These are phyloP conservation scores for Mortierella sp. DNA, from an alignment of 371 early-diverging fungal genomes.

Conservation along the genomic window DNA sequence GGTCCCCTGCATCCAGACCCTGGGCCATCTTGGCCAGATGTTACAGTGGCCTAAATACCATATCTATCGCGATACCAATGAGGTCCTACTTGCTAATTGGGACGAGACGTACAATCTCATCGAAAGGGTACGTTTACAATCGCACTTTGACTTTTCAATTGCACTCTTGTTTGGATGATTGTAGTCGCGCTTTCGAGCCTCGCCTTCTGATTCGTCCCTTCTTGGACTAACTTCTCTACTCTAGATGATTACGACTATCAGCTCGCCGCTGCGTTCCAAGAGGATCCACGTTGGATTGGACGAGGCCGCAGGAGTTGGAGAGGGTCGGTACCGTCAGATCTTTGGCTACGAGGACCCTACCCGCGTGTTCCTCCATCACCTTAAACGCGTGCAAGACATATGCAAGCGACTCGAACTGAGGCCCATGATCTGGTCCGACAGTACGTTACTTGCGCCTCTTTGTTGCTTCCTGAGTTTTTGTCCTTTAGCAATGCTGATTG, in stretches of 20 bases:
- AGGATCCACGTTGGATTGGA: constrained; percentile 92
- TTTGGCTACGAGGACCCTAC: constrained; percentile 83
- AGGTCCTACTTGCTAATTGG: constrained; percentile 78
- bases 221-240: neutral
- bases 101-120: constrained; percentile 86
- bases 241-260: constrained; percentile 71
- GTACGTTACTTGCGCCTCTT: constrained; percentile 60
- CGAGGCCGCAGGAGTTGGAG: constrained; percentile 87
- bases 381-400: constrained; percentile 79
- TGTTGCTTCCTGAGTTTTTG: neutral
- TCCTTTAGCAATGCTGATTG: neutral
- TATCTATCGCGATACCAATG: constrained; percentile 82
- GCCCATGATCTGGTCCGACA: constrained; percentile 93
- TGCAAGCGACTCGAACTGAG: constrained; percentile 72
- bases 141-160: neutral
- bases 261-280: constrained; percentile 79
- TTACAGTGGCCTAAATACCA: constrained; percentile 91
- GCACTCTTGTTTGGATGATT: neutral
- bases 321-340: constrained; percentile 82
- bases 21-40: constrained; percentile 91
- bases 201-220: neutral
- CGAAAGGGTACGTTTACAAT: constrained; percentile 61
- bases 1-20: constrained; percentile 91
- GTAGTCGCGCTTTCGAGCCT: neutral
- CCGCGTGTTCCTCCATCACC: constrained; percentile 82